These are phyloP conservation scores for Chondrostereum purpureum DNA, from an alignment of 1,284 basidiomycete species.

Conservation along the genomic window DNA sequence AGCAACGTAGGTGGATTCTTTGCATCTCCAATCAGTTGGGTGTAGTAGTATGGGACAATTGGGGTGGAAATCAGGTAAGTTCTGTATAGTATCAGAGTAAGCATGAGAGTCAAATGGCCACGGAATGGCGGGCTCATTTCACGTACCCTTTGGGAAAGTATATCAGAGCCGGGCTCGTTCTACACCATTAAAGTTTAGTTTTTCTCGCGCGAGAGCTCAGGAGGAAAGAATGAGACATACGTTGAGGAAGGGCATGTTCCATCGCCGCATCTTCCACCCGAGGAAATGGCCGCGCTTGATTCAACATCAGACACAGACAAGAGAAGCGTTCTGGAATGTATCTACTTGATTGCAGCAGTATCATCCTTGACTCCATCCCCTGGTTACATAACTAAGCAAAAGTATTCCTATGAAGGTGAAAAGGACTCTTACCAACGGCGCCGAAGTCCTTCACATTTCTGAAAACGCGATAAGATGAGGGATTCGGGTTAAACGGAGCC, in stretches of 20 bases:
- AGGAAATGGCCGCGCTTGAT: slow-evolving; percentile 36
- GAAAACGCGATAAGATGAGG: slow-evolving; percentile 47
- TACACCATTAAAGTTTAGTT: too few species aligned
- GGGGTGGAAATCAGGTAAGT: slow-evolving; percentile 43
- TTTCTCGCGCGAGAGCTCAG: too few species aligned
- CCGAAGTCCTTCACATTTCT: slow-evolving; percentile 56
- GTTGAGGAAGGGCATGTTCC: slow-evolving; percentile 35
- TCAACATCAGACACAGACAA: slow-evolving; percentile 5
- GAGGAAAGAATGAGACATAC: slow-evolving; percentile 20
- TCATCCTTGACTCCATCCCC: slow-evolving; percentile 53
- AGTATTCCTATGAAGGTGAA: slow-evolving; percentile 20
- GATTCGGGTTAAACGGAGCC: slow-evolving; percentile 39
- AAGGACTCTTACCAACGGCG: slow-evolving; percentile 29
- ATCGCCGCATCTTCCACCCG: slow-evolving; percentile 39
- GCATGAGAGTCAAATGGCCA: neutral
- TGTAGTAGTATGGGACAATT: slow-evolving; percentile 47
- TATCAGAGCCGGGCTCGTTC: slow-evolving; percentile 27
- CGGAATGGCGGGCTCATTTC: too few species aligned
- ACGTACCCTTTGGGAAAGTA: slow-evolving; percentile 29
- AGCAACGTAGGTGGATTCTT: slow-evolving; percentile 40
- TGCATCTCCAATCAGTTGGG: slow-evolving; percentile 44
- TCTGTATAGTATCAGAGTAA: slow-evolving; percentile 17
- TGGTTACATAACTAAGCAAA: too few species aligned
- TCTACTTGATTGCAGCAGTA: slow-evolving; percentile 48
- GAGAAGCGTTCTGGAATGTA: slow-evolving; percentile 4